Percentiles rank a stretch among this genome's conserved stretches.
These are phyloP conservation scores for Larix sibirica DNA, from an alignment of 83 land plant genomes.

Conservation along the genomic window DNA sequence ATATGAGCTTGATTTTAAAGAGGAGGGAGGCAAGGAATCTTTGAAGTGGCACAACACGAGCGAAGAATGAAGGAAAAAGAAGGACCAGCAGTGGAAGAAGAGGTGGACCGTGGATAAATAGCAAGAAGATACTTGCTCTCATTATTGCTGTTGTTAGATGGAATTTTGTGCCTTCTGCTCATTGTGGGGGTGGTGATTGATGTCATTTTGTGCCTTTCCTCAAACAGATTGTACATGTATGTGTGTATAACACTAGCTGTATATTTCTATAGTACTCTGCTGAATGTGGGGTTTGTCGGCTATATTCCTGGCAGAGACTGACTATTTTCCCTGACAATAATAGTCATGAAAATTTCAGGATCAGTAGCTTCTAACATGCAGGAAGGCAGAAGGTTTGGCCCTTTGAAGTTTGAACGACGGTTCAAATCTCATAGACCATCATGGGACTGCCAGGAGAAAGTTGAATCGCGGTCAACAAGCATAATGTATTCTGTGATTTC, in stretches of 20 bases:
- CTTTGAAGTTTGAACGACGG: not conserved
- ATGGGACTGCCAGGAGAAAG: not conserved
- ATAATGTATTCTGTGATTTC: not conserved
- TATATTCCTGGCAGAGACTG: constrained; percentile 14
- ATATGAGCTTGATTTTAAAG: constrained; percentile 4
- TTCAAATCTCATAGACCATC: not conserved
- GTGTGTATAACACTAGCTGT: constrained; percentile 5
- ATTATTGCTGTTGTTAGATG: constrained; percentile 17
- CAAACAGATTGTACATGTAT: constrained; percentile 10
- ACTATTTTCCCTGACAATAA: constrained; percentile 11
- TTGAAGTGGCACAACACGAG: constrained; percentile 1
- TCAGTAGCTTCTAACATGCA: constrained; percentile 10
- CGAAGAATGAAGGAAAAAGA: constrained; percentile 8
- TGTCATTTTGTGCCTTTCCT: constrained; percentile 15
- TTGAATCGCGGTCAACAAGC: too few relatives aligned
- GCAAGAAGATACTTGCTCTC: constrained; percentile 15
- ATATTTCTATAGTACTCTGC: not conserved
- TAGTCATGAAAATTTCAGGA: not conserved
- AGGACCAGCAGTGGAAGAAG: constrained; percentile 17
- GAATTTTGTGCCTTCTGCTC: constrained; percentile 20
- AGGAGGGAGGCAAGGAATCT: constrained; percentile 8
- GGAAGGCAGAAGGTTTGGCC: too few relatives aligned
- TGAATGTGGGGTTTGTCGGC: constrained; percentile 14
- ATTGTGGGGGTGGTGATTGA: constrained; percentile 19
- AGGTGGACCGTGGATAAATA: constrained; percentile 17